Base-by-base conservation (phyloP, 208 protist genomes). In the Novymonas esmeraldas region DNA sequence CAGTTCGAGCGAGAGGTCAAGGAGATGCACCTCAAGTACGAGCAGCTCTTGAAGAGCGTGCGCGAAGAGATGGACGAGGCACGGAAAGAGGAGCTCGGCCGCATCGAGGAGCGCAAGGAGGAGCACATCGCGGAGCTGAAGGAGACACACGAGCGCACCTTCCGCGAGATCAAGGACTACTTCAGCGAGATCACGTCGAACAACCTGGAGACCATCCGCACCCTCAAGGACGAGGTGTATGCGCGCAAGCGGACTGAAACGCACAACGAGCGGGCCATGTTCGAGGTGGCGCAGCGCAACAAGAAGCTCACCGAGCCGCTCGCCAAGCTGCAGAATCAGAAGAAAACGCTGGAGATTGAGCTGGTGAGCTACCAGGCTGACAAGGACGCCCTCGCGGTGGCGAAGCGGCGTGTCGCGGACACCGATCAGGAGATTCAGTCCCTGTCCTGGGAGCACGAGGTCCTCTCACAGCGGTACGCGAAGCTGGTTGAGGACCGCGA, bases 181-280 rank as follows among this genome's bases (percentile, higher is more conserved):
- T 99, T 99, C 81, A 98, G 95, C 68, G 97, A 99, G 70, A 99
- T 99, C 63, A 99, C 98, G 10, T 97, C 95, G 24, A 99, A 98
- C 86, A 99, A 99, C 83, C 64, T 99, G n/a, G 97, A 98, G 58
- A 97, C 98, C 24, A 99, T 99, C 70, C 96, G 98, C 18, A 98
- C 93, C 14, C 84, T 99, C 24, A 99, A 99, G 82, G 97, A 98
- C 61, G 89, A 98, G 71, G 90, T 98, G 44, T 97, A 97, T 73
- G 88, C 96, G 16, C 88, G 98, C 73, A 98, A 98, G 73, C 90
- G 97, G 41, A 96, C 94, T 1, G 96, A 98, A 74, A 85, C 96
- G 9, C 84, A 97, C 55, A 98, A 98, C 68, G 97, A 99, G 74
- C 98, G 98, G 69, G 90, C 97, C 34, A 99, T 99, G 97, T 95